Percentiles rank a stretch among this genome's conserved stretches.
Conservation (phyloP, 2,329 filamentous ascomycete species). For the Hypomyces rosellus region DNA sequence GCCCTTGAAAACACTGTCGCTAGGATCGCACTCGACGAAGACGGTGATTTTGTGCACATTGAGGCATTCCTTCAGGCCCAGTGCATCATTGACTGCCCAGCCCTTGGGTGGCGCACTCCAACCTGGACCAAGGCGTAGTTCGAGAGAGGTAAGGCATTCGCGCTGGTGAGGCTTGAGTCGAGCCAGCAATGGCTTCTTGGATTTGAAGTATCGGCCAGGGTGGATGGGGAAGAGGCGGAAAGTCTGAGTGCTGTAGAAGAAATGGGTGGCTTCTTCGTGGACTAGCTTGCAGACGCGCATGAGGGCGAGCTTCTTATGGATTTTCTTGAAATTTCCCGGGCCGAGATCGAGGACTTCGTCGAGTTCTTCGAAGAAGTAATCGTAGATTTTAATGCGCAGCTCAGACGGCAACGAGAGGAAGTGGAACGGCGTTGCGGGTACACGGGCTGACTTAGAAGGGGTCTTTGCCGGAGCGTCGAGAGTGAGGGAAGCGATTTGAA, state of each 20-base stretch:
- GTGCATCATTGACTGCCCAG: slow-evolving; percentile 60
- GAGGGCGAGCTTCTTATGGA: slow-evolving; percentile 53
- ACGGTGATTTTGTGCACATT: slow-evolving; percentile 56
- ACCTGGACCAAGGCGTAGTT: slow-evolving; percentile 66
- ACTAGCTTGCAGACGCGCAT: slow-evolving; percentile 56
- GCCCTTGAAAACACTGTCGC: slow-evolving; percentile 58
- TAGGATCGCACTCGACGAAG: slow-evolving; percentile 68
- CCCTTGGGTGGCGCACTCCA: slow-evolving; percentile 64
- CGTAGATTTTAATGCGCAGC: slow-evolving; percentile 63
- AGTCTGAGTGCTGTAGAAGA: slow-evolving; percentile 57
- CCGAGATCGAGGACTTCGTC: slow-evolving; percentile 60
- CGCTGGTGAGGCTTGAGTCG: slow-evolving; percentile 58
- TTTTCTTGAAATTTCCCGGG: slow-evolving; percentile 56
- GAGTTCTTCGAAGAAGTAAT: slow-evolving; percentile 49
- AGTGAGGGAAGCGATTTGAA: slow-evolving; percentile 39
- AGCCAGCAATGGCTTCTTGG: slow-evolving; percentile 63
- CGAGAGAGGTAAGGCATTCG: slow-evolving; percentile 53
- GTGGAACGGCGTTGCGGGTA: slow-evolving; percentile 45
- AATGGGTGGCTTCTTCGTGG: slow-evolving; percentile 56
- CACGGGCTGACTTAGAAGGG: slow-evolving; percentile 24
- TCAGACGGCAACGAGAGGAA: slow-evolving; percentile 66
- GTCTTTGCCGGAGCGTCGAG: slow-evolving; percentile 30
- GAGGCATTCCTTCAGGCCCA: slow-evolving; percentile 58
- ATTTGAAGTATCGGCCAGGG: slow-evolving; percentile 62
- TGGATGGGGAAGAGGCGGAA: slow-evolving; percentile 63